Percentiles rank a stretch among this genome's conserved stretches.
These are phyloP conservation scores for Haplosporangium sp. DNA, from an alignment of 371 early-diverging fungal genomes.

Conservation along the genomic window DNA sequence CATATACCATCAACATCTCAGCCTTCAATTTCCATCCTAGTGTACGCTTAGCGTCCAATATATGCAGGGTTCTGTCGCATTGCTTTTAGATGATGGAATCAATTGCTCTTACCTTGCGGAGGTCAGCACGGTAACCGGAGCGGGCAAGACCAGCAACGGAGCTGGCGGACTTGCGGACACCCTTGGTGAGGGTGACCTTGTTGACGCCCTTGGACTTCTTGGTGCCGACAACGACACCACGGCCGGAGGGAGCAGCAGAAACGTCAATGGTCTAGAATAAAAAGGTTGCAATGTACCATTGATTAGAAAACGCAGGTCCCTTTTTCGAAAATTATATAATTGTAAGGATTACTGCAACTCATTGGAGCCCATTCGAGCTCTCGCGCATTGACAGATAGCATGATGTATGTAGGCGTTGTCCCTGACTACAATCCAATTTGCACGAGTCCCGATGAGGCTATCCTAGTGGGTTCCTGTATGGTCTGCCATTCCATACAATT, in stretches of 20 bases:
- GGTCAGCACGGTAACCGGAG: slow-evolving; percentile 81
- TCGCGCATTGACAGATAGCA: too few species aligned
- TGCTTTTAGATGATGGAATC: slow-evolving; percentile 32
- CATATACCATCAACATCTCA: not conserved
- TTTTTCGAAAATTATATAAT: too few species aligned
- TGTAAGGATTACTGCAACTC: too few species aligned
- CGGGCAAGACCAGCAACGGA: slow-evolving; percentile 77
- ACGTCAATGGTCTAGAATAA: slow-evolving; percentile 71
- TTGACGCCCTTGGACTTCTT: slow-evolving; percentile 72
- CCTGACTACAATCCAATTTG: too few species aligned
- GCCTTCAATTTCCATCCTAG: too few species aligned
- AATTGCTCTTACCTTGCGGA: slow-evolving; percentile 69
- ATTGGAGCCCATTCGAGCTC: too few species aligned
- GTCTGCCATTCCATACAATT: too few species aligned
- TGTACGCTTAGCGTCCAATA: slow-evolving; percentile 57
- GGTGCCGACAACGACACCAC: slow-evolving; percentile 73
- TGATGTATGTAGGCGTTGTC: too few species aligned
- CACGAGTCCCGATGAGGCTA: too few species aligned
- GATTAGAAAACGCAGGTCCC: not conserved
- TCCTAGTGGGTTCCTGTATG: not conserved
- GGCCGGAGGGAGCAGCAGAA: slow-evolving; percentile 63
- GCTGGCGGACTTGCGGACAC: slow-evolving; percentile 77
- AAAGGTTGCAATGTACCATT: not conserved
- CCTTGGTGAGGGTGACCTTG: slow-evolving; percentile 71
- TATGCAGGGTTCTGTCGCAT: slow-evolving; percentile 59